These are phyloP conservation scores for Dendrobium chrysotoxum DNA, from an alignment of 106 monocot species.

Conservation along the genomic window DNA sequence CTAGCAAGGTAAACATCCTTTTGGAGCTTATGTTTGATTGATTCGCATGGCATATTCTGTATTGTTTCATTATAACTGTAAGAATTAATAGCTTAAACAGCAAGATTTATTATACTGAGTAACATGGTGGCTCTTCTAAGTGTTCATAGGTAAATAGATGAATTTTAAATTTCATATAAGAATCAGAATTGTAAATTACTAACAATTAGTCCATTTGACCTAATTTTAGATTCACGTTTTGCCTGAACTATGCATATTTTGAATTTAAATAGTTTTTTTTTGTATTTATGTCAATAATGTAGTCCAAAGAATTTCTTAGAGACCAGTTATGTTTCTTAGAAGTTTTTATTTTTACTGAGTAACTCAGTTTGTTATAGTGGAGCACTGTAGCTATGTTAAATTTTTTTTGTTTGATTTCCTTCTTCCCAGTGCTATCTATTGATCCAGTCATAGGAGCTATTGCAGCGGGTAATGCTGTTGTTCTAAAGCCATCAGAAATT, in stretches of 20 bases:
- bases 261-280: neutral
- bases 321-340: too few species aligned
- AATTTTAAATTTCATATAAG: neutral
- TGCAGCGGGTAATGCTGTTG: constrained; percentile 59
- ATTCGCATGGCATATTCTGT: too few species aligned
- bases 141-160: neutral
- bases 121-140: neutral
- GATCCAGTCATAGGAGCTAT: constrained; percentile 64
- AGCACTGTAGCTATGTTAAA: neutral
- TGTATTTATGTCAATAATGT: neutral
- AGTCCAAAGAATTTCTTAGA: neutral
- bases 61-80: too few species aligned
- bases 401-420: neutral
- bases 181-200: neutral
- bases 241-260: neutral
- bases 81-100: too few species aligned
- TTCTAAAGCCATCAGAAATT: constrained; percentile 57
- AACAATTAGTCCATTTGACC: neutral
- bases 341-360: neutral
- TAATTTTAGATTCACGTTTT: neutral
- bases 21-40: too few species aligned
- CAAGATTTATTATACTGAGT: neutral
- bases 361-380: neutral
- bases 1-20: too few species aligned
- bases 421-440: constrained; percentile 34